Evolutionary conservation across 306 rosid genomes (phyloP).

Genomic region (Quercus variabilis): DNA sequence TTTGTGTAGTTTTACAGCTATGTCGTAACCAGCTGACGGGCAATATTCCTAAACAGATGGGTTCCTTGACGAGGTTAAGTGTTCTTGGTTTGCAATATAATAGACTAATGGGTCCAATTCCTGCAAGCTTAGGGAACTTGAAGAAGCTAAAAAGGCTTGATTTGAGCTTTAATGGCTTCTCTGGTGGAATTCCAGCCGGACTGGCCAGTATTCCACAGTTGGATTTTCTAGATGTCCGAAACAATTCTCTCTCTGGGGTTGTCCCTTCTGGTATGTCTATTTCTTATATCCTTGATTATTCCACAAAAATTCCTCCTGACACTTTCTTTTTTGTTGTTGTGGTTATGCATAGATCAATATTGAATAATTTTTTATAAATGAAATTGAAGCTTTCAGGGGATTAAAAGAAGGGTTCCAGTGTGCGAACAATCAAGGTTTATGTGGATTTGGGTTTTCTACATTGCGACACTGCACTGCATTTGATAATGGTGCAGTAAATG

Average conservation of each 20-base stretch:
- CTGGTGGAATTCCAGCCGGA: conserved; percentile 54
- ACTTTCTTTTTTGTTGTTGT: not conserved
- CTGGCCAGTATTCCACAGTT: conserved; percentile 40
- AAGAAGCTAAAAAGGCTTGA: conserved; percentile 54
- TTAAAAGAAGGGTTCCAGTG: conserved; percentile 64
- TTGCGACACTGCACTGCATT: conserved; percentile 53
- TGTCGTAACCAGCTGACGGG: conserved; percentile 79
- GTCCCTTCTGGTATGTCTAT: conserved; percentile 64
- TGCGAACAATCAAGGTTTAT: conserved; percentile 63
- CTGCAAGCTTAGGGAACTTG: conserved; percentile 60
- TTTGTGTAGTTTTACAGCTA: conserved; percentile 60
- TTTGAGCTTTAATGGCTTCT: conserved; percentile 76
- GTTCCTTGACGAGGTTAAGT: conserved; percentile 56
- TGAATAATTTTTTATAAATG: conserved; percentile 26
- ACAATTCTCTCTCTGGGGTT: conserved; percentile 71
- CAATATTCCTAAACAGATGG: conserved; percentile 58
- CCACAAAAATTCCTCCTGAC: not conserved
- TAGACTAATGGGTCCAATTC: conserved; percentile 62
- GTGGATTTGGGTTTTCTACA: conserved; percentile 64
- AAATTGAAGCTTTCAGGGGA: conserved; percentile 55
- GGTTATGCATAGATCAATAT: conserved; percentile 7
- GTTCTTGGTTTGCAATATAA: conserved; percentile 74
- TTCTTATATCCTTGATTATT: not conserved
- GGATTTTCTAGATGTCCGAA: conserved; percentile 55
- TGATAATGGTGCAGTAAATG: conserved; percentile 29